Evolutionary conservation across 2,329 filamentous ascomycete genomes (phyloP).

Genomic region (Neocucurbitaria cava): DNA sequence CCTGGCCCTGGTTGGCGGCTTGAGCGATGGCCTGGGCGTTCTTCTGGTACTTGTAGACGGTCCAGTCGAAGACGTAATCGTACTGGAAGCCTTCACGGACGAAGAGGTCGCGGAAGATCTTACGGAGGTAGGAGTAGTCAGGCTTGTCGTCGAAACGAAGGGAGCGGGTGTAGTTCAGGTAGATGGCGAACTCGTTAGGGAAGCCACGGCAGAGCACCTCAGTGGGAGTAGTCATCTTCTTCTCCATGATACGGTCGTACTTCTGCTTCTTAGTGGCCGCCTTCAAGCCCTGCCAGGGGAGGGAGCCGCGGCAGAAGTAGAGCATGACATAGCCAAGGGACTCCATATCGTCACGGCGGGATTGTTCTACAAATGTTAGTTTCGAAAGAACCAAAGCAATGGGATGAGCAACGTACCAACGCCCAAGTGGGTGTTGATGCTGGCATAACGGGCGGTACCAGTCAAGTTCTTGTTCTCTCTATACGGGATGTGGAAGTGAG

Average conservation of each 20-base stretch:
- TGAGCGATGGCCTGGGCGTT: conserved; percentile 94
- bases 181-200: conserved; percentile 99
- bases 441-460: conserved; percentile 96
- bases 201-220: conserved; percentile 99
- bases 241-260: conserved; percentile 99
- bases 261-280: conserved; percentile 99
- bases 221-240: conserved; percentile 99
- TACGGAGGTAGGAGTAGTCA: conserved; percentile 98
- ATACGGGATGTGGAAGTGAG: conserved; percentile 99
- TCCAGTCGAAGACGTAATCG: conserved; percentile 99
- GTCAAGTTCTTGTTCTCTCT: conserved; percentile 99
- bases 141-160: conserved; percentile 99
- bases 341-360: conserved; percentile 99
- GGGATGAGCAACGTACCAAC: conserved; percentile 68
- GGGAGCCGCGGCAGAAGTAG: conserved; percentile 98
- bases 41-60: conserved; percentile 99
- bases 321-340: conserved; percentile 99
- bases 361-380: conserved; percentile 73
- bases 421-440: conserved; percentile 97
- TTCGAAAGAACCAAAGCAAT: background rate
- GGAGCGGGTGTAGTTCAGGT: conserved; percentile 98
- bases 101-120: conserved; percentile 99
- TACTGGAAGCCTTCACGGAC: conserved; percentile 99
- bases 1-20: conserved; percentile 70
- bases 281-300: conserved; percentile 98